Evolutionary conservation across 306 rosid species (phyloP).

Genomic region (Prinsepia uniflora): DNA sequence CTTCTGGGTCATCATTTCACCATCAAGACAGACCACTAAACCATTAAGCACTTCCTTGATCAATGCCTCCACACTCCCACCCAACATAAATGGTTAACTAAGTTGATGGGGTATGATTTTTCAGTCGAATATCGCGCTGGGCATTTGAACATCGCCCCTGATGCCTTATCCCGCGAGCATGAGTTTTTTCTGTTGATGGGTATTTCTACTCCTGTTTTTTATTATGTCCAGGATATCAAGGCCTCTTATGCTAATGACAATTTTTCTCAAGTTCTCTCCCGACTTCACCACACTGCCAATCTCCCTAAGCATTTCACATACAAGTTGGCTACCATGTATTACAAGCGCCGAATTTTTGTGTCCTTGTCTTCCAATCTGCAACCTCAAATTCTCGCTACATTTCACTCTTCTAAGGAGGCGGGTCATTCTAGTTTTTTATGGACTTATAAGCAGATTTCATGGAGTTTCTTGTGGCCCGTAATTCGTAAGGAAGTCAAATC

Average conservation of each 20-base stretch:
- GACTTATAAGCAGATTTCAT: background rate
- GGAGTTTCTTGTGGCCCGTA: background rate
- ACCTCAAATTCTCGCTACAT: background rate
- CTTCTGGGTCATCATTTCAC: background rate
- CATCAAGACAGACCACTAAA: background rate
- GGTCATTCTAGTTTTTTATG: background rate
- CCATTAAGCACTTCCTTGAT: background rate
- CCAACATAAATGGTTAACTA: background rate
- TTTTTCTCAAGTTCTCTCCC: no score
- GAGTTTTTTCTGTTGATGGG: background rate
- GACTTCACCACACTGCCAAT: no score
- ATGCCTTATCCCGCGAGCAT: background rate
- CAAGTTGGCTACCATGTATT: background rate
- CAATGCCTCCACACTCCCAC: background rate
- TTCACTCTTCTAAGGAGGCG: background rate
- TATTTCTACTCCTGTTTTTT: background rate
- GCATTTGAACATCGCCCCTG: accelerated
- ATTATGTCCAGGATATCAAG: accelerated
- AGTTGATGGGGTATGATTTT: background rate
- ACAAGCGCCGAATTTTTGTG: background rate
- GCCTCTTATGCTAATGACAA: background rate
- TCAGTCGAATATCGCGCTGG: background rate
- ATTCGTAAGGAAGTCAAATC: background rate
- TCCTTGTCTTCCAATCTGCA: accelerated
- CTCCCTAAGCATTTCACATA: no score